phyloP scores from a whole-genome alignment of 2,329 filamentous ascomycete genomes.

The Venturia asperata region DNA sequence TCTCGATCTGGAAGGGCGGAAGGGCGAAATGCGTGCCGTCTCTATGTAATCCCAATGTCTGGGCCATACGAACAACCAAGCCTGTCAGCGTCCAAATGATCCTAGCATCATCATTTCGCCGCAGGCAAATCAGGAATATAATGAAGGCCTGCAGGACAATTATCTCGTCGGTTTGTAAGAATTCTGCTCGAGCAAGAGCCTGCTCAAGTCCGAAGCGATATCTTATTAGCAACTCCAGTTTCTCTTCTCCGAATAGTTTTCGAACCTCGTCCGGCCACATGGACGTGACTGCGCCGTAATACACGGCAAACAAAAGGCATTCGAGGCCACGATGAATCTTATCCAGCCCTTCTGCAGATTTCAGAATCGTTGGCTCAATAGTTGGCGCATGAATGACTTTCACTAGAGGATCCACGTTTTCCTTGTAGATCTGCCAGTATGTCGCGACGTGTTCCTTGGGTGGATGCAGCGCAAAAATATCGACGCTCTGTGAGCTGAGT shows the following conservation, averaged over 20 bases:
- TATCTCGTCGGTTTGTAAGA: conserved; percentile 55
- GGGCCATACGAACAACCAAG: conserved; percentile 51
- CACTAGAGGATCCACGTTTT: conserved; percentile 66
- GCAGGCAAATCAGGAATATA: conserved; percentile 52
- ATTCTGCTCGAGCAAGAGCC: conserved; percentile 54
- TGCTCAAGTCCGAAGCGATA: conserved; percentile 60
- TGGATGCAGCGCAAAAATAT: conserved; percentile 59
- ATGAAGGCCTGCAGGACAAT: conserved; percentile 56
- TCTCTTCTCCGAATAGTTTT: conserved; percentile 45
- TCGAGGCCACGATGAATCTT: conserved; percentile 53
- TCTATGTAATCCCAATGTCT: conserved; percentile 54
- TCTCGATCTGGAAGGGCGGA: conserved; percentile 54
- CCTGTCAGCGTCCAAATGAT: conserved; percentile 54
- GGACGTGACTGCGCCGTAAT: conserved; percentile 52
- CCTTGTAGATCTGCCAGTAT: conserved; percentile 64
- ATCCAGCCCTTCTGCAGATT: conserved; percentile 53
- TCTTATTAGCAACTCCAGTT: conserved; percentile 42
- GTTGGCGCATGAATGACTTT: conserved; percentile 66
- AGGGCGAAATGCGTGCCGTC: conserved; percentile 51
- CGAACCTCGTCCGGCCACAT: conserved; percentile 43
- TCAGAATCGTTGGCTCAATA: conserved; percentile 53
- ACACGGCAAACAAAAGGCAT: conserved; percentile 55
- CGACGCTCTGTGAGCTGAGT: conserved; percentile 62
- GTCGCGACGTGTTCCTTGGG: conserved; percentile 56
- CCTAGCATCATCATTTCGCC: conserved; percentile 44